Evolutionary conservation across 2,329 filamentous ascomycete species (phyloP).

Genomic region (Neofusicoccum kwambonambiense): DNA sequence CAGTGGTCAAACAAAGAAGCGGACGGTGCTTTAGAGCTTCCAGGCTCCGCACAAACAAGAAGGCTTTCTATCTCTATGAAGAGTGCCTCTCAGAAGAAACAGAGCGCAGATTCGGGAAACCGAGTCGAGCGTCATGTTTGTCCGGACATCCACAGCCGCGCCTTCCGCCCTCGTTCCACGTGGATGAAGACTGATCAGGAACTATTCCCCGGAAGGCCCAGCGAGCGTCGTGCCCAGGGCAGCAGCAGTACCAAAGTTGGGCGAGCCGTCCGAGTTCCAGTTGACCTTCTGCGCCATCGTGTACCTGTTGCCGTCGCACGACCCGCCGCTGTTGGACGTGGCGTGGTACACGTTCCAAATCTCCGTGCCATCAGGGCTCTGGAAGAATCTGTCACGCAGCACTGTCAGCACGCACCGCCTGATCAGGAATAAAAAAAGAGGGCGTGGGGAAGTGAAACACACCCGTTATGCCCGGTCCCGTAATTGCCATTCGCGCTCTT

Average conservation of each 20-base stretch:
- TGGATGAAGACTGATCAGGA: not conserved
- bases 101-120: no score
- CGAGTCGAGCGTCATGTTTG: no score
- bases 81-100: no score
- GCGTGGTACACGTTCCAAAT: conserved; percentile 59
- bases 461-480: conserved; percentile 56
- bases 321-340: conserved; percentile 48
- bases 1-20: no score
- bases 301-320: conserved; percentile 55
- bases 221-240: conserved; percentile 31
- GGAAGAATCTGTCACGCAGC: conserved; percentile 50
- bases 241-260: conserved; percentile 49
- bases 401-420: not conserved
- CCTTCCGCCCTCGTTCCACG: no score
- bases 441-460: not conserved
- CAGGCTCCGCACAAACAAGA: no score
- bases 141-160: no score
- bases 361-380: conserved; percentile 54
- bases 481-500: conserved; percentile 57
- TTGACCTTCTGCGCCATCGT: conserved; percentile 54
- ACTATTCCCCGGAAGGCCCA: conserved; percentile 37
- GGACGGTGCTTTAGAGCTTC: no score
- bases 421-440: not conserved
- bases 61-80: no score
- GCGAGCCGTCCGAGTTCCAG: conserved; percentile 52